Evolutionary conservation across 2,329 filamentous ascomycete genomes (phyloP), one percentile per base, ranked within the genome.

Genomic region (Cladophialophora bantiana): DNA sequence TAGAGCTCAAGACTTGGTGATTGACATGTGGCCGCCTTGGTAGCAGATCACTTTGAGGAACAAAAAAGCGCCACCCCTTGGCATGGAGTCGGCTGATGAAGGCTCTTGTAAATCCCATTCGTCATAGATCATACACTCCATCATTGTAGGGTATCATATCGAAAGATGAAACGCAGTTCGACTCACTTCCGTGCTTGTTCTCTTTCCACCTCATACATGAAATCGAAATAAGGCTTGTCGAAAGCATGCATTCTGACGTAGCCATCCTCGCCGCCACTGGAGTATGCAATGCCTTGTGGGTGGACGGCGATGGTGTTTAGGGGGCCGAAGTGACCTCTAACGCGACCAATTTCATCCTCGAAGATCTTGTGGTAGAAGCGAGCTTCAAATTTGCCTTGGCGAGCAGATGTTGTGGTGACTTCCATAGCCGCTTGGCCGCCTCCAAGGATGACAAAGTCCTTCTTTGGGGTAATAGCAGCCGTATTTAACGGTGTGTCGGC

Each of bases 321-420:
- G 73, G 91, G 95, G 78, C 95, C 95, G 82, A 99, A 99, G 82
- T 99, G 95, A 71, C 95, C 95, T 78, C 93, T 88, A 72, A 99
- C 95, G 85, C 95, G 90, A 74, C 95, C 95, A 76, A 98, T 94
- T 85, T 99, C 95, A 81, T 99, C 94, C 82, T 97, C 93, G 79
- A 99, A 98, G 79, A 99, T 90, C 87, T 96, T 98, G 89, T 99
- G 95, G 86, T 97, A 99, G 87, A 99, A 99, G 73, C 95, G 90
- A 53, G 95, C 95, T 83, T 99, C 95, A 85, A 99, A 99, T 84
- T 98, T 98, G 83, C 95, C 95, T 85, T 99, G 95, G 73, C 95
- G 89, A 58, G 93, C 90, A 38, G 90, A 90, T 59, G 95, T 98
- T 62, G 92, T 96, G 66, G 95, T 99, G 81, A 99, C 95, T 78